Conservation (phyloP, 164 flowering plant genomes). For the Stephania japonica region DNA sequence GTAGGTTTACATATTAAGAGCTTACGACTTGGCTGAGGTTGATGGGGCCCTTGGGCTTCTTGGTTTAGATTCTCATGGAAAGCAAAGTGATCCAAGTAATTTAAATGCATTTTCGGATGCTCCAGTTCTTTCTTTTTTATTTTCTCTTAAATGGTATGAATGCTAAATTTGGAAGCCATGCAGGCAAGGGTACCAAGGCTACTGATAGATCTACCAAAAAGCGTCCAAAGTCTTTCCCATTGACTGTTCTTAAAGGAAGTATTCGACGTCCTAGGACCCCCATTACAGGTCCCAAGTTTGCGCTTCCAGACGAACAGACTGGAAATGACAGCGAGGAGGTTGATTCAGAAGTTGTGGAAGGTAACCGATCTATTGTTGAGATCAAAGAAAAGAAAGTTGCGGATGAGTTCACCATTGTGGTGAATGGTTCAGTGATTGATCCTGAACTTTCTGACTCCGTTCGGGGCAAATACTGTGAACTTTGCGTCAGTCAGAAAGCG, state of each 20-base stretch:
- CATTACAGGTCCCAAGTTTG: conserved; percentile 4
- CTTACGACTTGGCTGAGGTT: conserved; percentile 27
- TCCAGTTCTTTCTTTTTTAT: neutral
- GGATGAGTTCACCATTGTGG: conserved; percentile 28
- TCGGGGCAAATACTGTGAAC: conserved; percentile 29
- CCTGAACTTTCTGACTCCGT: conserved; percentile 27
- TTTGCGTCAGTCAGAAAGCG: conserved; percentile 34
- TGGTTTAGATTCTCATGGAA: conserved; percentile 25
- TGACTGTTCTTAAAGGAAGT: conserved; percentile 16
- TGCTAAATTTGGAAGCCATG: neutral
- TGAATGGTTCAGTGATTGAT: conserved; percentile 31
- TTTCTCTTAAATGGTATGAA: neutral
- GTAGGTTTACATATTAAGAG: conserved; percentile 46
- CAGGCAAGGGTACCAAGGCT: conserved; percentile 7
- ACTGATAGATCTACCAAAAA: conserved; percentile 17
- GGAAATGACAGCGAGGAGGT: conserved; percentile 27
- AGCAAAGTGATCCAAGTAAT: conserved; percentile 28
- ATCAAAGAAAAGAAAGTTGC: conserved; percentile 23
- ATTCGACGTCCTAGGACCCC: conserved; percentile 11
- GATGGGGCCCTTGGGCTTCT: conserved; percentile 46
- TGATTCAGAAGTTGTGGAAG: conserved; percentile 27
- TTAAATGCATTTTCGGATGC: neutral
- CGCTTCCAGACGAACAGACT: conserved; percentile 22
- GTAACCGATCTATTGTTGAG: conserved; percentile 18
- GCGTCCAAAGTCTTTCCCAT: conserved; percentile 20